Evolutionary conservation across 257 asterid genomes (phyloP).

Genomic region (Solanum lycopersicoides): DNA sequence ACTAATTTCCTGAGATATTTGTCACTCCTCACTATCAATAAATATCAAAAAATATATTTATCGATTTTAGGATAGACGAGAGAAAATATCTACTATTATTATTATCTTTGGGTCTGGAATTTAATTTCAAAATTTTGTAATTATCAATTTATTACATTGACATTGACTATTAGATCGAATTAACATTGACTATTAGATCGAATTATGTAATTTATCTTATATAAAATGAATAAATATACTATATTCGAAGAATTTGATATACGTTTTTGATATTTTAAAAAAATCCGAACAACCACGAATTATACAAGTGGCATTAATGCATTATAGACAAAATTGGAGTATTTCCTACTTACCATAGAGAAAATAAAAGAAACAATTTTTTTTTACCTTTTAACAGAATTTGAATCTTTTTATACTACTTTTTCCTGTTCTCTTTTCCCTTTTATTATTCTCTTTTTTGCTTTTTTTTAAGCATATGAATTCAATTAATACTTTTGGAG

Average conservation of each 20-base stretch:
- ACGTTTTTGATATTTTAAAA: not conserved
- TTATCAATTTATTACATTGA: too few species aligned
- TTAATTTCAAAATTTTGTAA: too few species aligned
- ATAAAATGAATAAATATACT: too few species aligned
- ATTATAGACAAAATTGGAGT: not conserved
- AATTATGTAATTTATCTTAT: too few species aligned
- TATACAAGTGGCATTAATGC: not conserved
- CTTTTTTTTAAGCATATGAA: not conserved
- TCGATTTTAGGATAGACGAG: not conserved
- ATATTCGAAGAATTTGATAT: too few species aligned
- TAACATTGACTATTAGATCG: too few species aligned
- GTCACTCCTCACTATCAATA: too few species aligned
- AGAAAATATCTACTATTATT: too few species aligned
- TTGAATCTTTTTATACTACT: not conserved
- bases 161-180: too few species aligned
- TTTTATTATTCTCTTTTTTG: not conserved
- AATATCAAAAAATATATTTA: too few species aligned
- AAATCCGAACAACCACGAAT: rapidly evolving
- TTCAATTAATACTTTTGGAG: not conserved
- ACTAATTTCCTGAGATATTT: too few species aligned
- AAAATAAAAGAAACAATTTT: not conserved
- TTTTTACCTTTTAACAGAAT: not conserved
- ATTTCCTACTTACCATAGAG: not conserved
- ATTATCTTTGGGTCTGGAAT: too few species aligned
- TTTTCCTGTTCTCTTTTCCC: not conserved